These are phyloP conservation scores for Protomyces pachydermus DNA, from an alignment of 1,139 yeast genomes.

Conservation along the genomic window DNA sequence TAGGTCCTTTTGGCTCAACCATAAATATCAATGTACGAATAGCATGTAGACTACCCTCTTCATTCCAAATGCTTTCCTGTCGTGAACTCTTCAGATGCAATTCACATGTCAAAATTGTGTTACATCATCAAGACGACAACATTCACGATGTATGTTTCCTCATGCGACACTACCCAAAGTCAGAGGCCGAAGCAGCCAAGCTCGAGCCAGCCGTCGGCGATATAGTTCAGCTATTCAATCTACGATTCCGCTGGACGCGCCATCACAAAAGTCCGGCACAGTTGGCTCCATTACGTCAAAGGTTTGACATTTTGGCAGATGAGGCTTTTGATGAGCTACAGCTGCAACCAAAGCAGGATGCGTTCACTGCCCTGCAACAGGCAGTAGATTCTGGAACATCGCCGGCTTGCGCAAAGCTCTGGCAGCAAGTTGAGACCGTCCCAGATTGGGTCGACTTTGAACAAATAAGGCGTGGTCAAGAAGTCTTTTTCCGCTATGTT, in stretches of 20 bases:
- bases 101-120: too few relatives aligned
- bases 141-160: neutral
- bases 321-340: slow-evolving; percentile 8
- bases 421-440: slow-evolving; percentile 9
- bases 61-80: too few relatives aligned
- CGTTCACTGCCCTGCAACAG: slow-evolving; percentile 9
- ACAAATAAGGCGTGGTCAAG: slow-evolving; percentile 25
- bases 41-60: too few relatives aligned
- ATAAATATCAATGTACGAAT: neutral
- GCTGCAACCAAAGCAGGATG: slow-evolving; percentile 12
- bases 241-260: slow-evolving; percentile 10
- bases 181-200: slow-evolving; percentile 10
- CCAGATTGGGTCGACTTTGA: slow-evolving; percentile 28
- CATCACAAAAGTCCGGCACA: slow-evolving; percentile 9
- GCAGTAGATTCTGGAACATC: neutral
- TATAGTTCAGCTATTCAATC: slow-evolving; percentile 7
- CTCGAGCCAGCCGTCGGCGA: slow-evolving; percentile 11
- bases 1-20: neutral
- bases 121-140: too few relatives aligned
- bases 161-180: slow-evolving; percentile 12
- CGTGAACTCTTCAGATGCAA: too few relatives aligned
- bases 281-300: slow-evolving; percentile 7
- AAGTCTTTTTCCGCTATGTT: slow-evolving; percentile 23
- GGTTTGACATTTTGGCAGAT: slow-evolving; percentile 11
- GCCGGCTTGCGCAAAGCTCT: slow-evolving; percentile 2